Evolutionary conservation across 1,284 basidiomycete genomes (phyloP), one percentile per base, ranked within the genome.

Genomic region (Cystobasidium pallidum): DNA sequence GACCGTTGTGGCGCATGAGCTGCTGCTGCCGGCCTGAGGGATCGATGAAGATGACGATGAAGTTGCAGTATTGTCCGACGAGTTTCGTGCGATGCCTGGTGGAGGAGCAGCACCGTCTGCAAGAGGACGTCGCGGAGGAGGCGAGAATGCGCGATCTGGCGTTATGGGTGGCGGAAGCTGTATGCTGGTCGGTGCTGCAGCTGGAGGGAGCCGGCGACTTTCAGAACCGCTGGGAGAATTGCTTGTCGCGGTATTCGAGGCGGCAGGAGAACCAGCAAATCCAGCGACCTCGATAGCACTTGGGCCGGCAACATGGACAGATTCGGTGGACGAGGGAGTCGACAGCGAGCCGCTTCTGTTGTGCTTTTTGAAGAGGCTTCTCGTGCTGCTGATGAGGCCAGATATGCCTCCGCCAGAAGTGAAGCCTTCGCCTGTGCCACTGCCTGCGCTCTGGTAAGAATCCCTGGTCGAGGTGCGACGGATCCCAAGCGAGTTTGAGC

Each of bases 391-490:
- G 28, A 70, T 45, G 26, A 59, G 17, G n/a, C 47, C 39, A 39
- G 67, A 30, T 21, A 62, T 26, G 36, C 58, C 41, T 51, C 57
- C 43, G 43, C 52, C 21, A 13, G 57, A 58, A 3, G n/a, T 43
- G 10, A 34, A 36, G 28, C 32, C 47, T 13, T 62, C 43, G 11
- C 11, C 11, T 17, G 11, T 47, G 45, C 58, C 57, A 45, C 57
- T 55, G 30, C 67, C 67, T 13, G 30, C 57, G 45, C 67, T 70
- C 24, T 59, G 57, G 6, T 71, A 61, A 7, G 68, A 63, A 11
- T 64, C 68, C 43, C 59, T 19, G 4, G 68, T 71, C 8, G 68
- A 63, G 4, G 59, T 63, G 26, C 68, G 45, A 19, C 47, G 64
- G 7, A 66, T 34, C 24, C 7, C 32, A 15, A 64, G 17, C 3